Evolutionary conservation across 225 moss, liverwort and hornwort genomes (phyloP).

Genomic region (Ulota crispa): DNA sequence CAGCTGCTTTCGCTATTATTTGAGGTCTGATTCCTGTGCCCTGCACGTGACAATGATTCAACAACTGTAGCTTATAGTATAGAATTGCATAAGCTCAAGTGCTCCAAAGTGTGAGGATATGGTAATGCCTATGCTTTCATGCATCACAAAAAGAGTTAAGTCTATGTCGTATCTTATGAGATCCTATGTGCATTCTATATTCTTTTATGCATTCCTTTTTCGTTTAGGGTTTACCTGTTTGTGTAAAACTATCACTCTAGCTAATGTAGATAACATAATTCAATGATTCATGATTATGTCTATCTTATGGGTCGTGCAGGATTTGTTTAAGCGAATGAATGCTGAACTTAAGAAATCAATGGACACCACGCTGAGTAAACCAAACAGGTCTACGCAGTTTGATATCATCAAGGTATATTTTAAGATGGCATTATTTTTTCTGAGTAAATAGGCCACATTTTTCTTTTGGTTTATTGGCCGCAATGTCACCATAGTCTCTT

Average conservation of each 20-base stretch:
- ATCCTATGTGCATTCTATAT: background rate
- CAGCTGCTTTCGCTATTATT: slow-evolving; percentile 93
- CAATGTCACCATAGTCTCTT: background rate
- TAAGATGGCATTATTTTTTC: background rate
- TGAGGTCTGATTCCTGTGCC: slow-evolving; percentile 57
- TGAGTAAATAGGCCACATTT: background rate
- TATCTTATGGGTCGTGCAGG: slow-evolving; percentile 43
- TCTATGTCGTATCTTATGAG: background rate
- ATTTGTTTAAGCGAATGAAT: slow-evolving; percentile 96
- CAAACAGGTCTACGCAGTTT: slow-evolving; percentile 90
- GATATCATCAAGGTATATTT: slow-evolving; percentile 81
- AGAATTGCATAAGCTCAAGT: background rate
- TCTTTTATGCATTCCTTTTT: background rate
- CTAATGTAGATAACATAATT: background rate
- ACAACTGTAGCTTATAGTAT: background rate
- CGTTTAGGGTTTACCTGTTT: background rate
- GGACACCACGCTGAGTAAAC: slow-evolving; percentile 76
- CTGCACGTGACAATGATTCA: background rate
- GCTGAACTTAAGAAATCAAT: slow-evolving; percentile 84
- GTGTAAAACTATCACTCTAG: background rate
- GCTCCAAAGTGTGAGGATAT: background rate
- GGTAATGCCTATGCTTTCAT: background rate
- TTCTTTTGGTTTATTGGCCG: background rate
- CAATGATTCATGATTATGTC: background rate
- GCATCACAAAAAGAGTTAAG: background rate